A percentile compares a stretch with the other conserved stretches of the same genome.
These are phyloP conservation scores for Rhizopogon vinicolor DNA, from an alignment of 768 basidiomycete species.

Conservation along the genomic window DNA sequence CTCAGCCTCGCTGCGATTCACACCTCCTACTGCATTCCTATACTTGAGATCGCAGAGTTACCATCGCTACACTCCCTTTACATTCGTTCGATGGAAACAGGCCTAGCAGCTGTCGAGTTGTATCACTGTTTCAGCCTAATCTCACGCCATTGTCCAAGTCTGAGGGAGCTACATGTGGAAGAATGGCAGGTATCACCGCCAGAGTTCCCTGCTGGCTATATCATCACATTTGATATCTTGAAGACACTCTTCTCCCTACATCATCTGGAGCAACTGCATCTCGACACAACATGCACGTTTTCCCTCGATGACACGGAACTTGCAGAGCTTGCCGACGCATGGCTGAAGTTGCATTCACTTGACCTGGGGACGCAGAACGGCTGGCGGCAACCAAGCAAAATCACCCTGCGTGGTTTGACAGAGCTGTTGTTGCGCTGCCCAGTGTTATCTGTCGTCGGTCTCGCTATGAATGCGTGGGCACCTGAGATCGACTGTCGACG, in stretches of 20 bases:
- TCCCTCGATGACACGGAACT: neutral
- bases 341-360: neutral
- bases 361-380: conserved; percentile 5
- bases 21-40: neutral
- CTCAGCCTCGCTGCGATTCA: neutral
- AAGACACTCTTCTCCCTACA: neutral
- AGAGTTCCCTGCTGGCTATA: neutral
- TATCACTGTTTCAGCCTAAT: neutral
- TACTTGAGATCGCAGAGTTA: neutral
- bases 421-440: conserved; percentile 20
- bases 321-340: neutral
- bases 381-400: conserved; percentile 24
- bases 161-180: neutral
- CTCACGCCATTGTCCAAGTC: neutral
- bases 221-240: neutral
- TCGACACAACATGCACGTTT: conserved; percentile 3
- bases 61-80: neutral
- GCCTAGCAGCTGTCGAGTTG: neutral
- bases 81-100: neutral
- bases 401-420: conserved; percentile 19
- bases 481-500: neutral
- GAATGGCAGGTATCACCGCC: neutral
- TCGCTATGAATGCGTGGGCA: neutral
- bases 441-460: neutral
- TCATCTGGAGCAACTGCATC: neutral